Conservation (phyloP, 1,284 basidiomycete species). For the Ganoderma boninense region DNA sequence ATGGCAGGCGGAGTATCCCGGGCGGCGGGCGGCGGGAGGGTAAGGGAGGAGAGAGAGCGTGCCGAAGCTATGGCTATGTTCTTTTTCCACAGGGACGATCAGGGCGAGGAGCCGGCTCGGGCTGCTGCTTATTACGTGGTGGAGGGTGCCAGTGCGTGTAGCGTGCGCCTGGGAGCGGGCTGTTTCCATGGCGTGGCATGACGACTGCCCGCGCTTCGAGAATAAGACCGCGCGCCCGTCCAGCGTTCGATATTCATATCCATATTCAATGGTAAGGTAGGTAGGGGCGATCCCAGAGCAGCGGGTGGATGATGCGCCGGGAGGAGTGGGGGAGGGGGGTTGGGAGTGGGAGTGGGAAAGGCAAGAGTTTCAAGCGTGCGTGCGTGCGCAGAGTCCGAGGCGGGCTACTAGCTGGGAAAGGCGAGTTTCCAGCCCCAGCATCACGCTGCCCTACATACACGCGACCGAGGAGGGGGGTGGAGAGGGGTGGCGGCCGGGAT, state of each 20-base stretch:
- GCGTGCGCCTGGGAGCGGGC: not conserved
- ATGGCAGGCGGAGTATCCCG: not conserved
- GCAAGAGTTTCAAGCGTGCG: not conserved
- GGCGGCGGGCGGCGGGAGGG: no score
- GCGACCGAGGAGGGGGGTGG: not conserved
- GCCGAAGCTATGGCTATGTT: not conserved
- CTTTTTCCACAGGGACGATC: not conserved
- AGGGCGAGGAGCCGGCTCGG: not conserved
- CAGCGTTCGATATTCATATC: no score
- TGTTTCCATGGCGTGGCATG: constrained; percentile 10
- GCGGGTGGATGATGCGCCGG: not conserved
- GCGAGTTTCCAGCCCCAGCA: not conserved
- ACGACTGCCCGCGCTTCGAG: not conserved
- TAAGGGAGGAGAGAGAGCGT: no score
- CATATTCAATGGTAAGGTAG: no score
- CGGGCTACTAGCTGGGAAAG: not conserved
- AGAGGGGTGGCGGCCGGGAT: no score
- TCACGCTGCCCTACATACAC: not conserved
- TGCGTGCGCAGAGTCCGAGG: no score
- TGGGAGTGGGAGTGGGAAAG: no score
- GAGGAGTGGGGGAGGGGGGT: not conserved
- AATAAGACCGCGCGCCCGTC: no score
- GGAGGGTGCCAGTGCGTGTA: no score
- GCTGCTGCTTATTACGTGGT: not conserved
- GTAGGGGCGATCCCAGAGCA: not conserved